Evolutionary conservation across 164 flowering plant genomes (phyloP).

Genomic region (Magnolia kwangsiensis): DNA sequence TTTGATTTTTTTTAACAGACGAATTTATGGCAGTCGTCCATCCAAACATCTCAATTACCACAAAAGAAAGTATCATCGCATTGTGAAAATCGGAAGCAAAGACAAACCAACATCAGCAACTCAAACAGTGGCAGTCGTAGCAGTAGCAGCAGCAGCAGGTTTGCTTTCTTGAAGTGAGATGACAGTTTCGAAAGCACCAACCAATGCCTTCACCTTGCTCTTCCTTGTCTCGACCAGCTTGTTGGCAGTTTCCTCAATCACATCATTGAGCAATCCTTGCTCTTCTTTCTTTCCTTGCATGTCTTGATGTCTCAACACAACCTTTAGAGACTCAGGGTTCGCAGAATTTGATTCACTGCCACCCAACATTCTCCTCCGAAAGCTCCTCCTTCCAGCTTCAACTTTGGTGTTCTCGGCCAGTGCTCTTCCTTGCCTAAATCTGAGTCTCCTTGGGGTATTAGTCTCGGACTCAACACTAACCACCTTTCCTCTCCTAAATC

Average conservation of each 20-base stretch:
- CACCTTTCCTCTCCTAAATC: conserved; percentile 34
- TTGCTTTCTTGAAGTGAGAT: conserved; percentile 74
- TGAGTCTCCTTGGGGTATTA: conserved; percentile 11
- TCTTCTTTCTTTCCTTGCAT: conserved; percentile 57
- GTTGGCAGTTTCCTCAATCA: conserved; percentile 89
- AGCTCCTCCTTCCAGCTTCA: conserved; percentile 17
- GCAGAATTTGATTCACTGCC: conserved; percentile 19
- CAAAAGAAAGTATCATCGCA: background rate
- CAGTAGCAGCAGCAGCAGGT: conserved; percentile 24
- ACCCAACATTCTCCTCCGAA: conserved; percentile 29
- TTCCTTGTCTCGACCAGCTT: conserved; percentile 79
- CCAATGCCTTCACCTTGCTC: conserved; percentile 92
- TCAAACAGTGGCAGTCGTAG: conserved; percentile 19
- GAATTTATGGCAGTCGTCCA: background rate
- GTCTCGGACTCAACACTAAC: conserved; percentile 16
- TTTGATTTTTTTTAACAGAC: background rate
- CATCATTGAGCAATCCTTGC: conserved; percentile 57
- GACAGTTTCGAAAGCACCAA: conserved; percentile 91
- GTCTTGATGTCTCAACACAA: conserved; percentile 66
- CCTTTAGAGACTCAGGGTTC: conserved; percentile 28
- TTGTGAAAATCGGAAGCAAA: background rate
- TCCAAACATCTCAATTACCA: conserved; percentile 2
- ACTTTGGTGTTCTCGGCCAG: conserved; percentile 2
- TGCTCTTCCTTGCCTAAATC: conserved; percentile 14
- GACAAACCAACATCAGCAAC: conserved; percentile 2